These are phyloP conservation scores for Geotrichum europaeum DNA, from an alignment of 1,139 yeast genomes.

Conservation along the genomic window DNA sequence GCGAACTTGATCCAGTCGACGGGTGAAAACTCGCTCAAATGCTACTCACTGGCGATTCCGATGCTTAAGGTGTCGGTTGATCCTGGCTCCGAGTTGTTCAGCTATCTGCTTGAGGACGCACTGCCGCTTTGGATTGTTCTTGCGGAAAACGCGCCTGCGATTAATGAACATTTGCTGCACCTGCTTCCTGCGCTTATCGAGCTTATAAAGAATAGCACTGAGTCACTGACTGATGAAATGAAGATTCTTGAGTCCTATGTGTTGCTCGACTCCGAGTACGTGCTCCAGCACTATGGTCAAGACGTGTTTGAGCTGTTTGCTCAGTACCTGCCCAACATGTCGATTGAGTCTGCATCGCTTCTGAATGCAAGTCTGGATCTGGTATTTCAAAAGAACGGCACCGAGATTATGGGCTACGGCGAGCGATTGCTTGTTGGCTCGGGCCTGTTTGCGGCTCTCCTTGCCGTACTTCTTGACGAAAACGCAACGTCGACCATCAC, in stretches of 20 bases:
- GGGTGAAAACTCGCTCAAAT: constrained; percentile 50
- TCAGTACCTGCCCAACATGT: constrained; percentile 52
- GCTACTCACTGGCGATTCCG: constrained; percentile 64
- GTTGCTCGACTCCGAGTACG: constrained; percentile 43
- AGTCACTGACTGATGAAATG: constrained; percentile 62
- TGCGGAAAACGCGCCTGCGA: constrained; percentile 45
- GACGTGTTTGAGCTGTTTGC: constrained; percentile 49
- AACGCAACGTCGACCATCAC: constrained; percentile 43
- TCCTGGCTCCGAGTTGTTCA: constrained; percentile 52
- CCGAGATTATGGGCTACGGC: constrained; percentile 16
- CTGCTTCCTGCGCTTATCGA: constrained; percentile 44
- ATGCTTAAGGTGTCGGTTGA: constrained; percentile 60
- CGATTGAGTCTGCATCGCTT: constrained; percentile 49
- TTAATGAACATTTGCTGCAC: constrained; percentile 41
- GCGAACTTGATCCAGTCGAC: constrained; percentile 60
- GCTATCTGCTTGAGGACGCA: constrained; percentile 78
- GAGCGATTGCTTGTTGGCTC: constrained; percentile 20
- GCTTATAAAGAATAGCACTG: constrained; percentile 62
- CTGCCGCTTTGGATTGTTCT: constrained; percentile 75
- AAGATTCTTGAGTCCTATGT: constrained; percentile 69
- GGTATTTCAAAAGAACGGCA: constrained; percentile 25
- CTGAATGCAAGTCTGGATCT: constrained; percentile 22
- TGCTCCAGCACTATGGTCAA: constrained; percentile 29
- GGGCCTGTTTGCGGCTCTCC: constrained; percentile 30
- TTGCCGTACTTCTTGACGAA: constrained; percentile 45